Evolutionary conservation across 108 stramenopile genomes (phyloP), one percentile per base, ranked within the genome.

Genomic region (Stephanodiscus minutulus): DNA sequence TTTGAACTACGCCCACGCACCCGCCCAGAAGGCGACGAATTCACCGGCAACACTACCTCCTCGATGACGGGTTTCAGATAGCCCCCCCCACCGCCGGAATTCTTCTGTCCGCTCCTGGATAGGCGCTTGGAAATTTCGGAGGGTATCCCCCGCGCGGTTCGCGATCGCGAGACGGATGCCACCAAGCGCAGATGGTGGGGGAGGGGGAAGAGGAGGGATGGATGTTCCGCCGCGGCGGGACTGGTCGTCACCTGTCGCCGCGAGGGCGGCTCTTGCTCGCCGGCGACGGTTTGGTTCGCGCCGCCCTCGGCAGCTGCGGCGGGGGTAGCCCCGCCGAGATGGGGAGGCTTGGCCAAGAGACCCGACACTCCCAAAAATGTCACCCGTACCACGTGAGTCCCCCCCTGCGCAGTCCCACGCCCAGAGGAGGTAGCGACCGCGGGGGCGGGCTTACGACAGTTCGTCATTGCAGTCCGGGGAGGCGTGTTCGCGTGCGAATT

Each of bases 281-380:
- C 8, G n/a, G 21, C 28, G n/a, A 27, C 28, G 7, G 25, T 44
- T 68, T 33, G 33, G 20, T 55, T 24, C 22, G 35, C 3, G 25
- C 31, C 36, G 24, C 18, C 28, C 24, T n/a, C 27, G 25, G n/a
- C 8, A 5, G 8, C 25, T 18, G 64, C 35, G 15, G 50, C 22
- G 29, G 27, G 17, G 18, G 31, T 18, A 31, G 25, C 36, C 29
- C 20, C 29, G 36, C 17, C 44, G 12, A 1, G 15, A 49, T 29
- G 28, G 25, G 47, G 37, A 21, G 72, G 57, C 21, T 64, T 65
- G 17, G 64, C 57, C 24, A 68, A 60, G 2, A 76, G 61, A 10
- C 74, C 74, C 1, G 67, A 66, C 39, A 68, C 67, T 15, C 74
- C 74, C 41, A 76, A 39, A 29, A 76, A 63, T 12, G 67, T 76